Evolutionary conservation across 2,329 filamentous ascomycete genomes (phyloP).

Genomic region (Herpotrichia juniperi): DNA sequence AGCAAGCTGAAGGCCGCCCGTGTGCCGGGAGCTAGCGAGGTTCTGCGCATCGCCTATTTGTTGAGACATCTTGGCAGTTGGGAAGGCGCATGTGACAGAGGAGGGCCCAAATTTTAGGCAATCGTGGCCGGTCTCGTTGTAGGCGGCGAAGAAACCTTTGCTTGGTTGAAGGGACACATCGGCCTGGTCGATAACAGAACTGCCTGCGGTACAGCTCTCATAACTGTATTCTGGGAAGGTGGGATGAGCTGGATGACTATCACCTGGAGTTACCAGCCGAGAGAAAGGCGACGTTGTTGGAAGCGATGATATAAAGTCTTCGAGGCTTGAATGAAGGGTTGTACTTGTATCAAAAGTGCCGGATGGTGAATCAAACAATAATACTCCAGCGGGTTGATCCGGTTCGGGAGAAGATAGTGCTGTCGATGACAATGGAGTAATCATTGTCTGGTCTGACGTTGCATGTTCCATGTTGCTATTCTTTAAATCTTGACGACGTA

Average conservation of each 20-base stretch:
- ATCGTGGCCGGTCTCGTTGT: neutral
- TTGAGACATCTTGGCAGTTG: neutral
- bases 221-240: neutral
- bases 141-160: neutral
- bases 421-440: neutral
- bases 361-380: neutral
- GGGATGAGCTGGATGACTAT: neutral
- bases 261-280: no score
- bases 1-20: neutral
- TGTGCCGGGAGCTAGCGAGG: neutral
- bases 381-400: neutral
- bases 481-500: neutral
- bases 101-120: neutral
- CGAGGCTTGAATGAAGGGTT: neutral
- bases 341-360: neutral
- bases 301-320: neutral
- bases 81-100: neutral
- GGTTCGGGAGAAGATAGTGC: neutral
- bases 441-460: neutral
- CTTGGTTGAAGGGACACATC: neutral
- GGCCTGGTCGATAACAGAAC: neutral
- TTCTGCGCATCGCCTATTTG: neutral
- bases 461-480: neutral
- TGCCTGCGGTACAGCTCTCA: neutral
- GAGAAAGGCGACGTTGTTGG: neutral